Percentiles rank a stretch among this genome's conserved stretches.
phyloP scores from a whole-genome alignment of 2,329 filamentous ascomycete genomes.

The Grosmannia penicillata region DNA sequence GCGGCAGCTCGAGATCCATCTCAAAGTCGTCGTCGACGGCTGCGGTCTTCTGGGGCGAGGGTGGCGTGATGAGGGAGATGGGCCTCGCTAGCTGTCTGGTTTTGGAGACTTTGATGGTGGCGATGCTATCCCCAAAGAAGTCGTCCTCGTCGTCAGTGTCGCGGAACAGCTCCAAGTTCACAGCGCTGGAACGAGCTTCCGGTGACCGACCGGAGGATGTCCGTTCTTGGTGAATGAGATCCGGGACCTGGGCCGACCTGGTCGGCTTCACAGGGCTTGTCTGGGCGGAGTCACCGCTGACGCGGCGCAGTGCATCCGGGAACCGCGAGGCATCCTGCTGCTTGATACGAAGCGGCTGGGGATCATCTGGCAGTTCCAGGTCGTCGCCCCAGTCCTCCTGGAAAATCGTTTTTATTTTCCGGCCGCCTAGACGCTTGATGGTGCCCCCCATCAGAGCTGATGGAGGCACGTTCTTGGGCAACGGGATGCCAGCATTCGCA shows the following conservation, averaged over 20 bases:
- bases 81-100: conserved; percentile 34
- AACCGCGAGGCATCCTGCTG: conserved; percentile 44
- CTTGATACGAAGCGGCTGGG: conserved; percentile 50
- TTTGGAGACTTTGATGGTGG: conserved; percentile 56
- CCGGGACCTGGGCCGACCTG: conserved; percentile 9
- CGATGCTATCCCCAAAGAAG: conserved; percentile 46
- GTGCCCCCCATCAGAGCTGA: conserved; percentile 85
- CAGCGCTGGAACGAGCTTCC: conserved; percentile 18
- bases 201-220: conserved; percentile 16
- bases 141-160: conserved; percentile 46
- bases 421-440: conserved; percentile 74
- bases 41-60: conserved; percentile 34
- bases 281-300: conserved; percentile 41
- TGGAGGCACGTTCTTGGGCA: conserved; percentile 72
- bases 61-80: conserved; percentile 38
- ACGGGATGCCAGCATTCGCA: conserved; percentile 77
- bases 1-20: conserved; percentile 56
- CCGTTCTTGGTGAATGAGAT: conserved; percentile 18
- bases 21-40: conserved; percentile 52
- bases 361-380: conserved; percentile 48
- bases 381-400: conserved; percentile 76
- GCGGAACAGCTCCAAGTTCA: conserved; percentile 49
- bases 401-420: conserved; percentile 56
- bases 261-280: conserved; percentile 31
- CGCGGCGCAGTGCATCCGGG: conserved; percentile 53